phyloP scores from a whole-genome alignment of 2,329 filamentous ascomycete genomes.

The Metarhizium brunneum region DNA sequence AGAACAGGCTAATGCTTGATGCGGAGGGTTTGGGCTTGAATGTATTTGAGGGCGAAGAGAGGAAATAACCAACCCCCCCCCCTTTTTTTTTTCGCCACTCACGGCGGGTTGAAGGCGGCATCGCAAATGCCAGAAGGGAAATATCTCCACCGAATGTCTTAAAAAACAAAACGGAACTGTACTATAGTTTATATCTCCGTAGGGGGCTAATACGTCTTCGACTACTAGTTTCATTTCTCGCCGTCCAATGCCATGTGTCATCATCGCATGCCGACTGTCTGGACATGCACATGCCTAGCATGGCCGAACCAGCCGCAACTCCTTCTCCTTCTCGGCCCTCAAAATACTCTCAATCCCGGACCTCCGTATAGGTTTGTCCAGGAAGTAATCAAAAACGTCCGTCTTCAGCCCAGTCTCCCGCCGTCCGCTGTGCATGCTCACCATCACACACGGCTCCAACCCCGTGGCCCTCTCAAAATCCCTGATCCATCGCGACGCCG shows the following conservation, averaged over 20 bases:
- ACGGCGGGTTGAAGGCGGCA: not conserved
- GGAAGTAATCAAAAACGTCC: no score
- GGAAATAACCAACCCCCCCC: slow-evolving; percentile 23
- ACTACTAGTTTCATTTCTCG: not conserved
- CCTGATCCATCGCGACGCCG: no score
- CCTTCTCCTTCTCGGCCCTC: not conserved
- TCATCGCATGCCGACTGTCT: not conserved
- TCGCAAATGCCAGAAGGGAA: not conserved
- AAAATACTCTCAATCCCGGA: not conserved
- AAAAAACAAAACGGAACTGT: slow-evolving; percentile 1
- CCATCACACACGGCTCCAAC: no score
- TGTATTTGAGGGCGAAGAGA: slow-evolving; percentile 51
- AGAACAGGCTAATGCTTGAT: slow-evolving; percentile 92
- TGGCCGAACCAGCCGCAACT: not conserved
- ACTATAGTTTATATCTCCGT: slow-evolving; percentile 1
- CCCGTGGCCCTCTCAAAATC: no score
- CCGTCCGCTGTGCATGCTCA: no score
- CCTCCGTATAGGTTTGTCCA: no score
- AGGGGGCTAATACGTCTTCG: not conserved
- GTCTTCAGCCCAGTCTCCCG: no score
- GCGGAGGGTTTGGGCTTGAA: slow-evolving; percentile 86
- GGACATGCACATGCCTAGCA: not conserved
- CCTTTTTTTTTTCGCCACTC: not conserved
- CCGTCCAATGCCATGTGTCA: not conserved
- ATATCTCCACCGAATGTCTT: slow-evolving; percentile 4